Conservation (phyloP, 306 rosid species). For the Prunus mume region DNA sequence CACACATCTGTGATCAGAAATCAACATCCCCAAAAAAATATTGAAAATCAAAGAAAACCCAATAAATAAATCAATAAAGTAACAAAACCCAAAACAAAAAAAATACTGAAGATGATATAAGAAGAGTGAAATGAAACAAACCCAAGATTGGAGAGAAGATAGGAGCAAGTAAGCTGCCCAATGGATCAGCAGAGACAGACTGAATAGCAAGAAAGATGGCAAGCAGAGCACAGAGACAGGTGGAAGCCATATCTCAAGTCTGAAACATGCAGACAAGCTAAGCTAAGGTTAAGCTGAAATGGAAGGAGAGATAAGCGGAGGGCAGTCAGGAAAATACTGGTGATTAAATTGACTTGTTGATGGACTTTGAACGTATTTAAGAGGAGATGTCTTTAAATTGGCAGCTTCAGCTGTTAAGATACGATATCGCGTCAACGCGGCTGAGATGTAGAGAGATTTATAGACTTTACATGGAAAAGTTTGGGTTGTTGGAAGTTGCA, state of each 20-base stretch:
- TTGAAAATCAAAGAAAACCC: conserved; percentile 10
- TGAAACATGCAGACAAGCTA: not conserved
- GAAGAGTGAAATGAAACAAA: conserved; percentile 21
- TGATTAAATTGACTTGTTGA: not conserved
- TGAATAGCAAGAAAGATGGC: conserved; percentile 36
- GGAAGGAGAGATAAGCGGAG: conserved; percentile 2
- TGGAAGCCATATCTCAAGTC: conserved; percentile 46
- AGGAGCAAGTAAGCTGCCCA: conserved; percentile 47
- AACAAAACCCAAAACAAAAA: not conserved
- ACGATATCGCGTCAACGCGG: conserved; percentile 21
- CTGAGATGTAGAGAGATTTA: not conserved
- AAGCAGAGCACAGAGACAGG: conserved; percentile 23
- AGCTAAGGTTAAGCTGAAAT: not conserved
- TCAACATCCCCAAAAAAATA: not conserved
- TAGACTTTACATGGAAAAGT: not conserved
- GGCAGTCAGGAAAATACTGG: not conserved
- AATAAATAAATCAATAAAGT: not conserved
- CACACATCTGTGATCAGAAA: conserved; percentile 54
- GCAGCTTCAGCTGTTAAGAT: not conserved
- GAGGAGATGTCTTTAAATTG: not conserved
- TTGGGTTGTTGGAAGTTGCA: conserved; percentile 37
- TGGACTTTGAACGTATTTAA: not conserved
- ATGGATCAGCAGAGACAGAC: conserved; percentile 35
- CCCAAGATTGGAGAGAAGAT: conserved; percentile 63
- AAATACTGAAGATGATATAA: not conserved